These are phyloP conservation scores for Cyclotella choctawhatcheeana DNA, from an alignment of 108 stramenopile species.

Conservation along the genomic window DNA sequence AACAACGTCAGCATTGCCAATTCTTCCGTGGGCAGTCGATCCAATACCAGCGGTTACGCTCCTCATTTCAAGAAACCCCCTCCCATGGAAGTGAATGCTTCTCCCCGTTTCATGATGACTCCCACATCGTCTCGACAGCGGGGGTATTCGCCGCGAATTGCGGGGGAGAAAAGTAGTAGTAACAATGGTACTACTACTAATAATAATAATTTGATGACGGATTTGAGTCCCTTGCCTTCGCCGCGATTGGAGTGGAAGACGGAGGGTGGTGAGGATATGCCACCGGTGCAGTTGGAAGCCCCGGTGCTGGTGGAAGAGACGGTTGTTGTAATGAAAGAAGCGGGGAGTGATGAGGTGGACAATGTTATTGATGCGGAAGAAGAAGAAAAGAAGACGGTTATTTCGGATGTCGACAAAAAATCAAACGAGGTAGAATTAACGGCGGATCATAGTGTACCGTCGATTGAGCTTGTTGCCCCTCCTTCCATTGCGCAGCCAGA, in stretches of 20 bases:
- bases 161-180: conserved; percentile 2
- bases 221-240: conserved; percentile 21
- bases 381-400: too few relatives aligned
- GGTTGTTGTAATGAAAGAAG: too few relatives aligned
- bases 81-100: conserved; percentile 22
- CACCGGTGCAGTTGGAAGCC: background rate
- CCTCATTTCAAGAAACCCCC: conserved; percentile 23
- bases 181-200: too few relatives aligned
- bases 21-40: conserved; percentile 12
- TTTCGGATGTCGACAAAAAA: too few relatives aligned
- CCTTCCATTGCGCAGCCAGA: background rate
- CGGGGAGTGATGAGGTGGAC: too few relatives aligned
- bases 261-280: background rate
- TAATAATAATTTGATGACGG: background rate
- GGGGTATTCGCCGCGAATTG: conserved; percentile 2
- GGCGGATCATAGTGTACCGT: too few relatives aligned
- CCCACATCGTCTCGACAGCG: background rate
- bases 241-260: background rate
- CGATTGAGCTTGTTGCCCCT: too few relatives aligned
- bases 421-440: too few relatives aligned
- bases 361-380: too few relatives aligned
- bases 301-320: background rate
- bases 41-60: background rate
- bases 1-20: background rate
- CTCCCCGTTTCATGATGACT: background rate